Base-by-base conservation (phyloP, 495 filamentous ascomycete species). In the Hypoxylon fuscum region DNA sequence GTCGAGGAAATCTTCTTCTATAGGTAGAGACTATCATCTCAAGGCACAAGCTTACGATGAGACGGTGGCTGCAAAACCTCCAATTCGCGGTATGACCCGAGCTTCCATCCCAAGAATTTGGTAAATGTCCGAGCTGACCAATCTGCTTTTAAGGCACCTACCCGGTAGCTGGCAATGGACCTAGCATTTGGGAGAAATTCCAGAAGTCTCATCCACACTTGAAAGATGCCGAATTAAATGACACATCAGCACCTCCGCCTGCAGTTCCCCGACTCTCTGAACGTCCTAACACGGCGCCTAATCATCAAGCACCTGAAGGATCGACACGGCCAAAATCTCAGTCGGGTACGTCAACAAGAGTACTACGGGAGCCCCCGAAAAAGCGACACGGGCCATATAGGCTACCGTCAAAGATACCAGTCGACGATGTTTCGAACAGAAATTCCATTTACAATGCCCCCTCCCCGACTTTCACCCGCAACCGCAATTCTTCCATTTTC, bases 251-350 rank as follows among this genome's bases (percentile, higher is more conserved):
- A 32, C 70, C 75, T 2, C 50, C 68, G 31, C 75, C 76, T 3
- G 48, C 49, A 14, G 58, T 74, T 10, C 68, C 77, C 43, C 63
- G 64, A 38, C 23, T 59, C 22, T 60, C 58, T 1, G 71, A 74
- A 41, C 69, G 77, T 12, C 77, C 77, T 15, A 76, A 42, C 49
- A 76, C 77, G 1, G 78, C 77, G n/a, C 76, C 76, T n/a, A 48
- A 59, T 10, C 44, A 46, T 31, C 44, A 20, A 49, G 32, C 62
- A 47, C 21, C 27, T 55, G 27, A 60, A 57, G 42, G 27, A 50
- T 49, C 22, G 1, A n/a, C 53, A 7, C 52, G 52, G 15, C 57
- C 57, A 25, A 54, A 44, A 53, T 66, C 63, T 10, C 52, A 54
- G 15, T 45, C 51, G 37, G 56, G 62, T 18, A 10, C 20, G 23